phyloP scores from a whole-genome alignment of 257 asterid species.

The Solanum pimpinellifolium region DNA sequence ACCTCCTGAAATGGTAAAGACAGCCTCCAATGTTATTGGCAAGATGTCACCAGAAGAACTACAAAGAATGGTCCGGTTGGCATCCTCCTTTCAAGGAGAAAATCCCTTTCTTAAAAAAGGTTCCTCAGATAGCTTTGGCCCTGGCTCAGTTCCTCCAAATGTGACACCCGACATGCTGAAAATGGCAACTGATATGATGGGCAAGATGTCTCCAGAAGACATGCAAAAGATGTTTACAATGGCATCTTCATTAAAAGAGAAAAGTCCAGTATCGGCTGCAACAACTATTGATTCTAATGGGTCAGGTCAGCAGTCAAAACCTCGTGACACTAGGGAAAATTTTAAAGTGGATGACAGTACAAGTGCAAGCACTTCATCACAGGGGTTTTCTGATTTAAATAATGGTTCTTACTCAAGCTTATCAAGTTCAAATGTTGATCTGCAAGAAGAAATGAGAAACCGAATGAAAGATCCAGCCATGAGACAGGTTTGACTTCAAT shows the following conservation, averaged over 20 bases:
- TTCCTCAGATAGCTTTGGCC: constrained; percentile 19
- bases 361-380: constrained; percentile 39
- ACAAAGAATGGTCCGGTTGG: constrained; percentile 58
- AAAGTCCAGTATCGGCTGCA: constrained; percentile 28
- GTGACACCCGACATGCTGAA: constrained; percentile 77
- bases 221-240: constrained; percentile 57
- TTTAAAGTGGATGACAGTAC: constrained; percentile 13
- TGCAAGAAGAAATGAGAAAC: constrained; percentile 90
- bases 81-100: constrained; percentile 69
- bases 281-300: constrained; percentile 24
- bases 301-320: constrained; percentile 14
- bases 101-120: constrained; percentile 30
- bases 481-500: constrained; percentile 58
- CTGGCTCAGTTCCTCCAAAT: constrained; percentile 44
- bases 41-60: constrained; percentile 94
- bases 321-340: constrained; percentile 18
- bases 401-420: constrained; percentile 32
- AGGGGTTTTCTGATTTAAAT: constrained; percentile 17
- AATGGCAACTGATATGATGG: constrained; percentile 82
- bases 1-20: constrained; percentile 80
- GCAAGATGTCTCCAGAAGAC: constrained; percentile 86
- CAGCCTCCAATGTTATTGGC: constrained; percentile 59
- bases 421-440: constrained; percentile 43
- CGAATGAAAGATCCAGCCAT: constrained; percentile 97
- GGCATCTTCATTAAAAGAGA: constrained; percentile 67